A percentile compares a stretch with the other conserved stretches of the same genome.
phyloP scores from a whole-genome alignment of 129 eudicot species.

The Pseudognaphalium luteoalbum region DNA sequence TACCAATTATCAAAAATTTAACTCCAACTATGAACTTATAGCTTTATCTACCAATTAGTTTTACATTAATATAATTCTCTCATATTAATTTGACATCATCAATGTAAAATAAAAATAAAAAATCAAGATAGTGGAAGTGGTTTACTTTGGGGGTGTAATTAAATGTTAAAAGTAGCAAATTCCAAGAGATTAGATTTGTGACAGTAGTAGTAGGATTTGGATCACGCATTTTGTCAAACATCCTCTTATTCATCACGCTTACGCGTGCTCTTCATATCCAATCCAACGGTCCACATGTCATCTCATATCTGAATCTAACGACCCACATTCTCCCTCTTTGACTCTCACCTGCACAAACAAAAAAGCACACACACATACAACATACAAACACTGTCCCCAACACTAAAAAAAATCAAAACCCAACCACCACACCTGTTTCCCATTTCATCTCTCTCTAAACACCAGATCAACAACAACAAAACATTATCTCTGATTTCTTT shows the following conservation, averaged over 20 bases:
- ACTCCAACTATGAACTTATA: no score
- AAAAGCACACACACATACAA: slow-evolving; percentile 4
- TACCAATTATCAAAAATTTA: no score
- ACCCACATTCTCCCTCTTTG: slow-evolving; percentile 29
- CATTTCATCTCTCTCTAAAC: slow-evolving; percentile 15
- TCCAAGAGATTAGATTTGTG: slow-evolving; percentile 21
- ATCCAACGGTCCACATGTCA: slow-evolving; percentile 18
- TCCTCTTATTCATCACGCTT: slow-evolving; percentile 32
- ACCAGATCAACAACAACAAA: slow-evolving; percentile 5
- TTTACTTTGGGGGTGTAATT: slow-evolving; percentile 23
- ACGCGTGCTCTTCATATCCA: slow-evolving; percentile 40
- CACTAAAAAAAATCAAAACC: slow-evolving; percentile 24
- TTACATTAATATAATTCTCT: no score
- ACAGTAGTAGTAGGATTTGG: slow-evolving; percentile 15
- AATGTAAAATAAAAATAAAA: background rate
- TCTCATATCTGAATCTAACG: slow-evolving; percentile 22
- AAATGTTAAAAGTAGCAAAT: background rate
- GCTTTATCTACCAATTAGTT: no score
- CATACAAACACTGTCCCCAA: slow-evolving; percentile 29
- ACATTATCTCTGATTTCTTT: slow-evolving; percentile 4
- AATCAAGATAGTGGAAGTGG: background rate
- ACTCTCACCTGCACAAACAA: slow-evolving; percentile 35
- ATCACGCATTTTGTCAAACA: slow-evolving; percentile 40
- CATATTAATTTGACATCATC: no score
- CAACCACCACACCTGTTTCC: slow-evolving; percentile 23